Conservation (phyloP, 306 rosid species). For the Vigna nakashimae region DNA sequence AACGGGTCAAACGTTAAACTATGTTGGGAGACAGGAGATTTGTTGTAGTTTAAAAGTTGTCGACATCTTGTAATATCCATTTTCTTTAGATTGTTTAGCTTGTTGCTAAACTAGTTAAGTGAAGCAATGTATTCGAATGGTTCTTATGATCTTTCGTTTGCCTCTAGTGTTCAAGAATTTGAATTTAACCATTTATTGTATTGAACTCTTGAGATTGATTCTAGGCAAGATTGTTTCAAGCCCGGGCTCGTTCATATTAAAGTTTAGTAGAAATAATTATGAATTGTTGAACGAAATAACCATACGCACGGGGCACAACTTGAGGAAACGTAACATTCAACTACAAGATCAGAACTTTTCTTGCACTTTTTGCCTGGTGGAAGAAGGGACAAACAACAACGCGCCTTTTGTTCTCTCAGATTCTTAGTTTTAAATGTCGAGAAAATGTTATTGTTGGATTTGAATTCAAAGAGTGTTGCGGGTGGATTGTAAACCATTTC, state of each 20-base stretch:
- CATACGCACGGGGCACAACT: no score
- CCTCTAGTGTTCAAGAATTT: background rate
- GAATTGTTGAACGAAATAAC: no score
- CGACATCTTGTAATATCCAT: background rate
- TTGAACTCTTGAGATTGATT: background rate
- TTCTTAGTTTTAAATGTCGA: no score
- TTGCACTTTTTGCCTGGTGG: no score
- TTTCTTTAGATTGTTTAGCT: background rate
- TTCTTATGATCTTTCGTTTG: constrained; percentile 12
- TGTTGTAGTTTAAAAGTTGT: constrained; percentile 12
- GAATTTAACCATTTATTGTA: background rate
- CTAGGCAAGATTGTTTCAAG: background rate
- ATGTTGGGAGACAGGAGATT: constrained; percentile 9
- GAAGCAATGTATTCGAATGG: constrained; percentile 5
- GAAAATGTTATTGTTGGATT: no score
- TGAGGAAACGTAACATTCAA: no score
- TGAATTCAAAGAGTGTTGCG: no score
- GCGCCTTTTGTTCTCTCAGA: no score
- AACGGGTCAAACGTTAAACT: constrained; percentile 6
- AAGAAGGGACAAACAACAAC: no score
- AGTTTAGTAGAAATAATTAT: background rate
- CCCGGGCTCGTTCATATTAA: background rate
- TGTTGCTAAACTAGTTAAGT: constrained; percentile 27
- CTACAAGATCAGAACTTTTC: no score
- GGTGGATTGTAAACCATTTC: no score